These are phyloP conservation scores for Penicillium sp. DNA, from an alignment of 2,329 filamentous ascomycete species.

Conservation along the genomic window DNA sequence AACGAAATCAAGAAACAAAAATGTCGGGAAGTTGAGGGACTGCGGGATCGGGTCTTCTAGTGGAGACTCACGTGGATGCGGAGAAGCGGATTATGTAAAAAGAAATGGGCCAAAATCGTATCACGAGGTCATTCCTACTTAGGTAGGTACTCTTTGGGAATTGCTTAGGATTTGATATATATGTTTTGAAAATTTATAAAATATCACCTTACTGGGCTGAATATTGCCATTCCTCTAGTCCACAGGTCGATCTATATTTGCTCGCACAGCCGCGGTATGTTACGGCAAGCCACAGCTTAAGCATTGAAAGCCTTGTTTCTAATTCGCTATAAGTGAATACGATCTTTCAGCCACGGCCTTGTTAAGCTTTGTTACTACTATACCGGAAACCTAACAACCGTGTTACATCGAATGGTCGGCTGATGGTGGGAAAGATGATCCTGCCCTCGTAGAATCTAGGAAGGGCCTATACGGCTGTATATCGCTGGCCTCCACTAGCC, in stretches of 20 bases:
- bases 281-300: too few relatives aligned
- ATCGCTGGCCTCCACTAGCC: too few relatives aligned
- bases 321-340: too few relatives aligned
- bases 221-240: background rate
- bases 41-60: constrained; percentile 20
- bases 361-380: too few relatives aligned
- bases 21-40: constrained; percentile 20
- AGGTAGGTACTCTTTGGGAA: background rate
- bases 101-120: background rate
- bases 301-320: too few relatives aligned
- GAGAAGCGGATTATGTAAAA: constrained; percentile 21
- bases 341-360: too few relatives aligned
- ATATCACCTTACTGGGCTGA: background rate
- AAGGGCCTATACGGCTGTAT: too few relatives aligned
- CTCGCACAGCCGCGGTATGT: background rate
- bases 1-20: constrained; percentile 17
- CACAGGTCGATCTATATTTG: background rate
- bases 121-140: too few relatives aligned
- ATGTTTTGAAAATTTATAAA: background rate
- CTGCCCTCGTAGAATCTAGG: too few relatives aligned
- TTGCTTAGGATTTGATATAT: constrained; percentile 30
- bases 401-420: too few relatives aligned
- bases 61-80: constrained; percentile 22
- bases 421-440: too few relatives aligned
- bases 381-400: too few relatives aligned